Base-by-base conservation (phyloP, 371 early-diverging fungal species). In the Actinomortierella wolfii region DNA sequence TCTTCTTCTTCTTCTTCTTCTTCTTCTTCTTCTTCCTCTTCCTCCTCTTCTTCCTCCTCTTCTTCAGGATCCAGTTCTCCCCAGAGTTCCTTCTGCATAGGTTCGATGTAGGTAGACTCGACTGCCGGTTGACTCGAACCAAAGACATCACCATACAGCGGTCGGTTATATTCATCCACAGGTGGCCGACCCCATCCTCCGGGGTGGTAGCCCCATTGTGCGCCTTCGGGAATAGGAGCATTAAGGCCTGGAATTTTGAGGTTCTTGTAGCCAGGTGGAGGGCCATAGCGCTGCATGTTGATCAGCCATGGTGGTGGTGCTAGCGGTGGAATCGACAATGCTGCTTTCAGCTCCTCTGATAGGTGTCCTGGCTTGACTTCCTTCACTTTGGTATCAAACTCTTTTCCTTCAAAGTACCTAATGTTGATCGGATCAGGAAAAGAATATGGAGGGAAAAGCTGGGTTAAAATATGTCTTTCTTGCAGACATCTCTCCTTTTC, bases 171-270 rank as follows among this genome's bases (percentile, higher is more conserved):
- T 79, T 97, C 97, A 76, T 98, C 98, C 2, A 97, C 96, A 11
- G 98, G 98, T 47, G 98, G 97, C 74, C 94, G 90, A 17, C 99
- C 99, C 98, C 97, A 98, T 28, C 97, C 97, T 64, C 98, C 98
- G 6, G 97, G 97, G 69, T 97, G 97, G 69, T 89, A 98, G 9
- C 99, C 99, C 99, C 97, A 98, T 66, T 94, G 94, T n/a, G 96
- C 97, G 15, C 99, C 98, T 24, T 89, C 86, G 13, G 99, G 99
- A 68, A 99, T 98, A 1, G 97, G 98, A 11, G 97, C 92, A 76
- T 97, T 99, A 29, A 99, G 79, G 3, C 99, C 99, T 3, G 99
- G 95, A 53, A 99, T 91, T 63, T 89, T 92, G 48, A 98, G 74
- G 60, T 86, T 89, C 5, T 97, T 95, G 77, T 99, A 99, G 55